Base-by-base conservation (phyloP, 2,329 filamentous ascomycete species). In the Epichloe gansuensis region DNA sequence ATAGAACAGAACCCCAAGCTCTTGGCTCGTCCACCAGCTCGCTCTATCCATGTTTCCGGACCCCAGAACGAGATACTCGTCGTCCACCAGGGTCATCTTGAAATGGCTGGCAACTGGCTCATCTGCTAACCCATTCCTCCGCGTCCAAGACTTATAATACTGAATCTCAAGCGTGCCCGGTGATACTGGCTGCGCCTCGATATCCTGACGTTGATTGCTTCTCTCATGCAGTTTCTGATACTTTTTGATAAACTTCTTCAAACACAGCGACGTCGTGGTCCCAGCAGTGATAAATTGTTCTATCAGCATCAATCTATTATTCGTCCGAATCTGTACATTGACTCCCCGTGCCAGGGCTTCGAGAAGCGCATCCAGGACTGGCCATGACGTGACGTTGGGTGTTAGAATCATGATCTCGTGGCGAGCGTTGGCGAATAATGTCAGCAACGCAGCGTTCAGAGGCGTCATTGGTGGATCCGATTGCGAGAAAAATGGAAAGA, bases 21-120 rank as follows among this genome's bases (percentile, higher is more conserved):
- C 88, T 66, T 93, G 88, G 64, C 85, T 90, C 5, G 88, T 93
- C 66, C 80, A 90, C 85, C 86, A 93, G 63, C 85, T 90, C 7
- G 88, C 87, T 1, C 87, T 77, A 67, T 94, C 88, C 74, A 90
- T 80, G 63, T 94, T 94, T 1, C 87, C 87, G 17, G 85, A 90
- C 0, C 88, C 88, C 3, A 93, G 68, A 1, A 93, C 73, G 1
- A 83, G 72, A 21, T 81, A 79, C 55, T 81, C 72, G 1, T 73
- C 73, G 63, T 94, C 88, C 3, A 91, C 77, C 51, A 89, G 74
- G 0, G 80, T 84, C 62, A 89, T 74, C 66, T 94, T 94, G 53
- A 91, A 71, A 67, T 94, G 88, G 4, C 81, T 83, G 50, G 88
- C 82, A 2, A 85, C 79, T 0, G 86, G 85, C 60, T 87, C 81